phyloP scores from a whole-genome alignment of 805 yeast genomes.

The Candida methanosorbosa region DNA sequence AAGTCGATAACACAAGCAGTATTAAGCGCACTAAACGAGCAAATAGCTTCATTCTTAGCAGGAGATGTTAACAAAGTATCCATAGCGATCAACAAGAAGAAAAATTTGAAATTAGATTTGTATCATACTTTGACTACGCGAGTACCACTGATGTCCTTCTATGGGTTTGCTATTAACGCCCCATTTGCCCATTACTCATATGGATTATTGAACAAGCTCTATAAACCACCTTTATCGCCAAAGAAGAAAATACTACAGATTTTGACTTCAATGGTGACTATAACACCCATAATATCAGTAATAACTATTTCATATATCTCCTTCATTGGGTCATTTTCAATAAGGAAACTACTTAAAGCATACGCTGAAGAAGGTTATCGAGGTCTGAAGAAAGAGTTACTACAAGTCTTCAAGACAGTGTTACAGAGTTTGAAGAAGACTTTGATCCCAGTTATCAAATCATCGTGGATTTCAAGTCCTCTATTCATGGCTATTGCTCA shows the following conservation, averaged over 20 bases:
- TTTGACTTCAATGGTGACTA: slow-evolving; percentile 39
- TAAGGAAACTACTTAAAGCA: slow-evolving; percentile 2
- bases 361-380: slow-evolving; percentile 4
- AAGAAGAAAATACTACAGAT: slow-evolving; percentile 40
- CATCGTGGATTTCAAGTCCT: slow-evolving; percentile 48
- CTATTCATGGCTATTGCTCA: slow-evolving; percentile 48
- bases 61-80: slow-evolving; percentile 28
- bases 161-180: slow-evolving; percentile 44
- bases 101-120: slow-evolving; percentile 14
- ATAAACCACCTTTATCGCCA: slow-evolving; percentile 32
- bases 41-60: slow-evolving; percentile 43
- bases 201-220: slow-evolving; percentile 33
- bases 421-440: slow-evolving; percentile 30
- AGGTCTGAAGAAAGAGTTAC: slow-evolving; percentile 9
- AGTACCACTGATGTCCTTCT: slow-evolving; percentile 45
- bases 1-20: slow-evolving; percentile 50
- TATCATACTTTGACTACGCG: slow-evolving; percentile 35
- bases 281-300: slow-evolving; percentile 45
- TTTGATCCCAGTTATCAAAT: slow-evolving; percentile 36
- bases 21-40: slow-evolving; percentile 49
- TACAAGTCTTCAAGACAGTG: slow-evolving; percentile 10
- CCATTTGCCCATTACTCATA: slow-evolving; percentile 53
- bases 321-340: slow-evolving; percentile 29
- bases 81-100: slow-evolving; percentile 8
- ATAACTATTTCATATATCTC: slow-evolving; percentile 45